Base-by-base conservation (phyloP, 2,329 filamentous ascomycete species). In the Beauveria sp. region DNA sequence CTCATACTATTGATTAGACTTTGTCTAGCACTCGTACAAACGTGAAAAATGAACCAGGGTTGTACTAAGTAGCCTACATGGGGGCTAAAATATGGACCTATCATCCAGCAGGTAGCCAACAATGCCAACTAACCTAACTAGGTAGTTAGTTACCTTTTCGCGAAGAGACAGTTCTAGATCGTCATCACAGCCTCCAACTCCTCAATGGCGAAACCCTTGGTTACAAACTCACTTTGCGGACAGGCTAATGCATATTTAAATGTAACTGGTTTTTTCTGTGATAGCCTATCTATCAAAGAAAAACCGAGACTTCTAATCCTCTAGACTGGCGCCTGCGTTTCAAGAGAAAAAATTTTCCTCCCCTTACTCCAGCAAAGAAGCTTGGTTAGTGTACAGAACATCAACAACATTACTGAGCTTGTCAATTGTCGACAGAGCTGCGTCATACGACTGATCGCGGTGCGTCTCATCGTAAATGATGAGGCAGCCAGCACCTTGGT, bases 391-490 rank as follows among this genome's bases (percentile, higher is more conserved):
- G 82, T 97, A 99, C 70, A 99, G 80, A 67, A 96, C 91, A 76
- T 99, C 96, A 65, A 99, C 96, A 66, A 99, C 94, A 72, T 88
- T 96, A 80, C 92, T 93, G 75, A 99, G 77, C 85, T 97, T 97
- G 73, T 96, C 93, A 67, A 99, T 96, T 3, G 94, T 99, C 64
- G 91, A 87, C 70, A 99, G 80, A 4, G 96, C 96, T 14, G 92
- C 89, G 74, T 97, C 94, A 72, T 99, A 99, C 40, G 90, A 88
- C 77, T 93, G 88, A 73, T 99, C 94, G 66, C 92, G 85, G 73
- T 96, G 88, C 16, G 90, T 91, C 84, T 99, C 94, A 71, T 99
- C 94, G 71, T 88, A 99, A 68, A 99, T 91, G 75, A 97, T 96
- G 73, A 99, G 82, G 75, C 96, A 97, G 44, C 93, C 93, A n/a